Base-by-base conservation (phyloP, 2,329 filamentous ascomycete genomes). In the Botrytis sinoallii region DNA sequence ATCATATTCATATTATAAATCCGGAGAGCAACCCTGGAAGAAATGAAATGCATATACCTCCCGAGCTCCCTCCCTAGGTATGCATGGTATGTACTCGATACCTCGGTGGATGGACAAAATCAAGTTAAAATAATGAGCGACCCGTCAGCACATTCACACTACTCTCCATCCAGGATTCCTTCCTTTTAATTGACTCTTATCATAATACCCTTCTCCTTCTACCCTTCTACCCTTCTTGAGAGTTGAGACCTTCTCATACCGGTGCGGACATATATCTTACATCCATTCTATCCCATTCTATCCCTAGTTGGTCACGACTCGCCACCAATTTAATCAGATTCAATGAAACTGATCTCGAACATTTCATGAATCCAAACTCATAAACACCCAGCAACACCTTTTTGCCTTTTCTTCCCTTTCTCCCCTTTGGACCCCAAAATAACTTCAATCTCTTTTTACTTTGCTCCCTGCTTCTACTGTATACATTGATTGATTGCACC, bases 361-460 rank as follows among this genome's bases (percentile, higher is more conserved):
- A 71, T n/a, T 67, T 67, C 38, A 60, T 44, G 61, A 67, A 72
- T 44, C 70, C 32, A 29, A 65, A 52, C n/a, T 57, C 42, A 46
- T 22, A 22, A n/a, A 35, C 55, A 70, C 35, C 29, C 66, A 40
- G 14, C 42, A 40, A 8, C 52, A 44, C 14, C 48, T 32, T n/a
- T 6, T 29, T 29, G 2, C n/a, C 52, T 9, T 57, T 29, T 29
- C 16, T 29, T 29, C 7, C 52, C 52, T 57, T 9, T 57, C 3
- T 29, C 8, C 52, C 40, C 32, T 32, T 32, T 32, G 32, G 32
- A 32, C 32, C 52, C 42, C 40, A 32, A 38, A 29, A 29, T 20
- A 40, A 48, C 14, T 35, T 22, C n/a, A 25, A 67, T 29, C 25
- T 46, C 16, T 68, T 38, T 52, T 55, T 8, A 48, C 44, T 68